Percentiles rank a stretch among this genome's conserved stretches.
Evolutionary conservation across 2,329 filamentous ascomycete species (phyloP).

Genomic region (Gaeumannomyces tritici): DNA sequence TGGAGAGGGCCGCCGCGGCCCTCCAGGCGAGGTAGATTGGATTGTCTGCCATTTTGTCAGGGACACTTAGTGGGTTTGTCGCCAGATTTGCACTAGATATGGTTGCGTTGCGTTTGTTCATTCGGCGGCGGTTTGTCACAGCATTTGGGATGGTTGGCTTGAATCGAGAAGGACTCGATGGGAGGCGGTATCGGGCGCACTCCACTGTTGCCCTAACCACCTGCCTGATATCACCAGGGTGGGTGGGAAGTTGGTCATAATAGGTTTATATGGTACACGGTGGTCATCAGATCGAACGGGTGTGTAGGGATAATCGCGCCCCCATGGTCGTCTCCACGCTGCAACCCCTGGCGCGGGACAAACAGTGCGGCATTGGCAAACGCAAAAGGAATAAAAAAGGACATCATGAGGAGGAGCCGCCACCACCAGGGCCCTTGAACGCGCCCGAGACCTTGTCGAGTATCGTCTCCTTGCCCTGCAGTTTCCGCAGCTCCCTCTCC

Average conservation of each 20-base stretch:
- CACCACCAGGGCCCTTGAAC: slow-evolving; percentile 13
- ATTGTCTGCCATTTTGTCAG: neutral
- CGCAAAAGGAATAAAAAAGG: neutral
- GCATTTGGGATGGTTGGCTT: neutral
- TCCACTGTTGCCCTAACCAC: neutral
- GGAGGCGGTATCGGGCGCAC: neutral
- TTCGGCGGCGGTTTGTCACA: neutral
- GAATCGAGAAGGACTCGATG: neutral
- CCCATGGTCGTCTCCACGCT: too few relatives aligned
- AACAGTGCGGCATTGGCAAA: neutral
- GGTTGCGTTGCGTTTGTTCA: neutral
- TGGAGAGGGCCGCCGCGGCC: slow-evolving; percentile 49
- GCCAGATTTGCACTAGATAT: neutral
- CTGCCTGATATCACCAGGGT: neutral
- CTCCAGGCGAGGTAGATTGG: slow-evolving; percentile 29
- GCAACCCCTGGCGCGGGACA: neutral
- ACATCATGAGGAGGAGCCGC: neutral
- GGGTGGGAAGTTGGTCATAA: neutral
- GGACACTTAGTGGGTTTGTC: neutral
- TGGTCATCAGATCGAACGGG: neutral
- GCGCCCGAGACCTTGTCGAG: slow-evolving; percentile 27
- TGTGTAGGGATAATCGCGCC: neutral
- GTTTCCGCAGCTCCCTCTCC: slow-evolving; percentile 44
- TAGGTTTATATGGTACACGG: neutral
- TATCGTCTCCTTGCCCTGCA: slow-evolving; percentile 39